Conservation (phyloP, 2,329 filamentous ascomycete species). For the Colletotrichum musae region DNA sequence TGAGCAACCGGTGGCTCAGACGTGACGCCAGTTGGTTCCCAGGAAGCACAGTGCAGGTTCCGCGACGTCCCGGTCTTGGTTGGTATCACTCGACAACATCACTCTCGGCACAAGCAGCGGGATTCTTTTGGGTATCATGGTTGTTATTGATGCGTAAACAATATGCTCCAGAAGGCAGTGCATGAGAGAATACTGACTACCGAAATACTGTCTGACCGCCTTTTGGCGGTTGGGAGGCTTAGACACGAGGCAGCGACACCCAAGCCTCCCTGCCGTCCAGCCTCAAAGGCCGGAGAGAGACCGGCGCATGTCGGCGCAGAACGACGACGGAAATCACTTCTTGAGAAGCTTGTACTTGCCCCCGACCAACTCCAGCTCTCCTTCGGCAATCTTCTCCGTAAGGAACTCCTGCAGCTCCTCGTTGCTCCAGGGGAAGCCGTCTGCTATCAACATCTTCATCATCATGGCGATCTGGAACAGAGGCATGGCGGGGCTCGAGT, state of each 20-base stretch:
- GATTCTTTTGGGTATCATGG: not conserved
- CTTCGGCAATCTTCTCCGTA: constrained; percentile 80
- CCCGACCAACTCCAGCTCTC: constrained; percentile 77
- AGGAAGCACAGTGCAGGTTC: no score
- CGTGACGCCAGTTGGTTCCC: no score
- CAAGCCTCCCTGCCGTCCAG: no score
- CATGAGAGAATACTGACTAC: not conserved
- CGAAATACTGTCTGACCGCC: no score
- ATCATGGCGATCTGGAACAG: constrained; percentile 89
- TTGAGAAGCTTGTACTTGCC: constrained; percentile 79
- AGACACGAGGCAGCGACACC: no score
- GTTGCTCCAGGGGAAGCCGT: constrained; percentile 90
- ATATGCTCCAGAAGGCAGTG: not conserved
- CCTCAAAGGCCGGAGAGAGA: no score
- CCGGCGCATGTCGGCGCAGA: not conserved
- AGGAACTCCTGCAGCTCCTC: constrained; percentile 90
- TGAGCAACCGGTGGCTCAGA: no score
- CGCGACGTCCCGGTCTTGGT: no score
- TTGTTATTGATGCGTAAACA: not conserved
- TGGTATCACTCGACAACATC: not conserved
- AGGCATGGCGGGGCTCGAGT: constrained; percentile 85
- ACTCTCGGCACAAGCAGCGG: not conserved
- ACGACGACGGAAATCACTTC: constrained; percentile 59
- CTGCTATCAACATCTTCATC: constrained; percentile 91
- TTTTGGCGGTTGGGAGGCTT: no score